A percentile compares a stretch with the other conserved stretches of the same genome.
Evolutionary conservation across 2,329 filamentous ascomycete species (phyloP).

Genomic region (Tolypocladium inflatum): DNA sequence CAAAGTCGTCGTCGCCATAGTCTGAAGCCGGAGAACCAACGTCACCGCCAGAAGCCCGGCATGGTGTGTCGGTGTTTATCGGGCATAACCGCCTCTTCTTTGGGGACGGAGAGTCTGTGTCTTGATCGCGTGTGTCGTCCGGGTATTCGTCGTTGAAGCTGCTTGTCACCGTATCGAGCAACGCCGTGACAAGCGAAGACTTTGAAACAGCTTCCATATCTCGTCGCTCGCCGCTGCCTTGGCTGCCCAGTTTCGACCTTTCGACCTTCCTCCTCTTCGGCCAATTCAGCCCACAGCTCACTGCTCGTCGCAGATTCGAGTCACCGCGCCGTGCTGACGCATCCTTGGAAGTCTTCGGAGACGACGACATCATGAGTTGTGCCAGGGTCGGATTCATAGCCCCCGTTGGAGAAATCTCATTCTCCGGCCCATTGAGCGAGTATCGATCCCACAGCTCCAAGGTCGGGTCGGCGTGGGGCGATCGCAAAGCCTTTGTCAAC

Average conservation of each 20-base stretch:
- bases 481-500: constrained; percentile 49
- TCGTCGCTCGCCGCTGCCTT: constrained; percentile 21
- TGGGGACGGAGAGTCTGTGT: constrained; percentile 32
- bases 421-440: constrained; percentile 37
- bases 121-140: constrained; percentile 17
- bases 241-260: constrained; percentile 28
- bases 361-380: constrained; percentile 61
- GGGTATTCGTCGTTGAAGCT: constrained; percentile 36
- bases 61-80: constrained; percentile 13
- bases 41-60: constrained; percentile 5
- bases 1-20: constrained; percentile 47
- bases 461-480: constrained; percentile 62
- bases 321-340: constrained; percentile 30
- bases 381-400: constrained; percentile 48
- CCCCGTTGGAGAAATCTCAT: constrained; percentile 31
- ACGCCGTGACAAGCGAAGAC: constrained; percentile 46
- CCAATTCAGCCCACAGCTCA: constrained; percentile 62
- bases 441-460: constrained; percentile 72
- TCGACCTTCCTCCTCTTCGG: constrained; percentile 59
- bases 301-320: constrained; percentile 46
- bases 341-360: constrained; percentile 48
- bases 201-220: constrained; percentile 43
- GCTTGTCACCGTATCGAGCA: constrained; percentile 56
- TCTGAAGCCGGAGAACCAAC: constrained; percentile 27
- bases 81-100: constrained; percentile 24